Base-by-base conservation (phyloP, 345 rosid genomes). In the Theobroma cacao region DNA sequence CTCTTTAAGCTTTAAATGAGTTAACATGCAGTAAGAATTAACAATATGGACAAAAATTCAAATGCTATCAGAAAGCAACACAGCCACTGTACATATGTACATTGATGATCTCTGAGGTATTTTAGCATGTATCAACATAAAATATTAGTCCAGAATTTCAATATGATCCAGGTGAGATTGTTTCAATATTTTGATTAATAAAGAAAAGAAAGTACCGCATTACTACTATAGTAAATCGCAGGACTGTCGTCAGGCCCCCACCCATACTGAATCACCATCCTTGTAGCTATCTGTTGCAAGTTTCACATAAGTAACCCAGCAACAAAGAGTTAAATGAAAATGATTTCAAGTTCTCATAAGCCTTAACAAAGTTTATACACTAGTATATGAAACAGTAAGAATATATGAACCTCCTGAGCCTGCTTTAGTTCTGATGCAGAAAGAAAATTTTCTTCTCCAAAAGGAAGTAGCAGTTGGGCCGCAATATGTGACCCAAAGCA, bases 161-260 rank as follows among this genome's bases (percentile, higher is more conserved):
- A 31, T 20, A 50, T 11, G 62, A 74, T 66, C 65, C 28, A 58
- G 56, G 63, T 14, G 63, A 34, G 58, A 63, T 36, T 50, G 74
- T 26, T 61, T 24, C 67, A 65, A 24, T 65, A 71, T 61, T 66
- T 47, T 43, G 5, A 55, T 40, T n/a, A 56, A 48, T 26, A 69
- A 82, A 76, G 79, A 81, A 82, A 75, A 78, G 77, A 34, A 43
- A 75, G 79, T 94, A 91, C 98, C 93, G 95, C 95, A 38, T 87
- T 89, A 82, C 78, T 88, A 43, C 88, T 88, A 67, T 89, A 89
- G 90, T 91, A 93, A 47, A 93, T 87, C 40, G 95, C 98, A 58
- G 97, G 94, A 85, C 91, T 91, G 82, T 91, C 98, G 83, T 95
- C 97, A 31, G 98, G 98, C 33, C 98, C 98, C 98, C 98, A 93